phyloP scores from a whole-genome alignment of 352 stramenopile genomes.

The Globisporangium acanthophoron region DNA sequence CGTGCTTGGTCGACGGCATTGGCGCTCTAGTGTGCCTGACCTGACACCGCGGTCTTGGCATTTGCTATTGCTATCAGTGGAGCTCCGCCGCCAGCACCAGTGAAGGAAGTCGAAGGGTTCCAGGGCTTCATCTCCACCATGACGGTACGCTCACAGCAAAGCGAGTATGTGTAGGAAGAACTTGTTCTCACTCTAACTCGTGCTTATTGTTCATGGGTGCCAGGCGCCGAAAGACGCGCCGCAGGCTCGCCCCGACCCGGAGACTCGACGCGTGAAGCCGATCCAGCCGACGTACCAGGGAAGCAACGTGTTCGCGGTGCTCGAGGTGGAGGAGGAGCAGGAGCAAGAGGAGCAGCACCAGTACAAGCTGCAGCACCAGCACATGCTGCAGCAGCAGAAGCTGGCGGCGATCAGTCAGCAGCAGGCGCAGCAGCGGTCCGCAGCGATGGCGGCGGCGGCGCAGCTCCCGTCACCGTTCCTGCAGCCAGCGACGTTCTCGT shows the following conservation, averaged over 20 bases:
- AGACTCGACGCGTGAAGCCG: conserved; percentile 17
- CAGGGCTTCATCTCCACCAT: conserved; percentile 61
- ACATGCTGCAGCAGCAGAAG: conserved; percentile 9
- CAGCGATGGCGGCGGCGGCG: conserved; percentile 10
- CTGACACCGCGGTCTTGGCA: too few relatives aligned
- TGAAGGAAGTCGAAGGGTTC: conserved; percentile 59
- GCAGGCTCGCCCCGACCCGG: conserved; percentile 17
- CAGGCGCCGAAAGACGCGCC: conserved; percentile 35
- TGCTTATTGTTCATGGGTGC: neutral
- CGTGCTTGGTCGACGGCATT: too few relatives aligned
- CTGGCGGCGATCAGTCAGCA: conserved; percentile 5
- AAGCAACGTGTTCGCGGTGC: conserved; percentile 59
- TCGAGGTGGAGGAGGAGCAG: conserved; percentile 48
- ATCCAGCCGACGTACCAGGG: conserved; percentile 28
- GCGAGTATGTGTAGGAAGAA: too few relatives aligned
- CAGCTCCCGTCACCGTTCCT: conserved; percentile 32
- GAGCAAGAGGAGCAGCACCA: conserved; percentile 18
- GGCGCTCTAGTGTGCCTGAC: too few relatives aligned
- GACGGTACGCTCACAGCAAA: conserved; percentile 19
- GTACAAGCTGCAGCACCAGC: conserved; percentile 10
- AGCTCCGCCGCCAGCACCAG: conserved; percentile 9
- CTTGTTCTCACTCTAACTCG: neutral
- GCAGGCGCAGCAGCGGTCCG: conserved; percentile 7
- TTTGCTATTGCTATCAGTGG: neutral
- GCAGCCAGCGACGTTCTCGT: conserved; percentile 69